Conservation (phyloP, 257 asterid genomes). For the Salvia rosmarinus region DNA sequence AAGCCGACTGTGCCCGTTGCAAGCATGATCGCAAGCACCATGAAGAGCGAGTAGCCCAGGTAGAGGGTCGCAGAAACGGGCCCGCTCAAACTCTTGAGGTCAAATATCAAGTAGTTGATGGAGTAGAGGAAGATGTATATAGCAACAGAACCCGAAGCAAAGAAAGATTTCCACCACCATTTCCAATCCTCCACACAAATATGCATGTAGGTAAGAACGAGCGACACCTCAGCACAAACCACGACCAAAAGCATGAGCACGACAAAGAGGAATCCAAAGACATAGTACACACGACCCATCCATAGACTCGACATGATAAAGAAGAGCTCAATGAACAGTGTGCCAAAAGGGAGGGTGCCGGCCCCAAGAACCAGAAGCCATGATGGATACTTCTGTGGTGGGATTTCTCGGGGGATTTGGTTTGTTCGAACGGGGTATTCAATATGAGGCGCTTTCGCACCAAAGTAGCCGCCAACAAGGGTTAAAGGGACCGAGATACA, state of each 20-base stretch:
- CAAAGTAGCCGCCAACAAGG: constrained; percentile 76
- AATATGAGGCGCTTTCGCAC: constrained; percentile 80
- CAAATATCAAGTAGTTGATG: constrained; percentile 68
- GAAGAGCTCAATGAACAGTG: constrained; percentile 88
- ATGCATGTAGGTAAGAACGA: constrained; percentile 87
- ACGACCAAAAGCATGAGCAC: constrained; percentile 71
- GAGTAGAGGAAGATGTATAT: constrained; percentile 78
- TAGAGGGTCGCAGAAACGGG: constrained; percentile 88
- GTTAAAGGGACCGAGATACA: constrained; percentile 87
- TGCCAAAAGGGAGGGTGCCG: constrained; percentile 89
- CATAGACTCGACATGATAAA: constrained; percentile 89
- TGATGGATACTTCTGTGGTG: constrained; percentile 81
- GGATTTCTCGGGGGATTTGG: constrained; percentile 84
- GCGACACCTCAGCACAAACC: constrained; percentile 88
- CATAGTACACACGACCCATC: constrained; percentile 94
- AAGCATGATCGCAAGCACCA: constrained; percentile 82
- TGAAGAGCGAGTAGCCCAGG: constrained; percentile 78
- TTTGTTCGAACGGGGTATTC: constrained; percentile 82
- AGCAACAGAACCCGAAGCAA: constrained; percentile 82
- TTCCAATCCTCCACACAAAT: constrained; percentile 87
- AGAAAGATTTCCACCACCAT: constrained; percentile 97
- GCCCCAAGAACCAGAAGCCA: constrained; percentile 89
- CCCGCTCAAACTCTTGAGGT: constrained; percentile 78
- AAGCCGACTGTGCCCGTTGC: constrained; percentile 86
- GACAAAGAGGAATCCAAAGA: constrained; percentile 73